Evolutionary conservation across 2,329 filamentous ascomycete species (phyloP).

Genomic region (Elsinoe ampelina): DNA sequence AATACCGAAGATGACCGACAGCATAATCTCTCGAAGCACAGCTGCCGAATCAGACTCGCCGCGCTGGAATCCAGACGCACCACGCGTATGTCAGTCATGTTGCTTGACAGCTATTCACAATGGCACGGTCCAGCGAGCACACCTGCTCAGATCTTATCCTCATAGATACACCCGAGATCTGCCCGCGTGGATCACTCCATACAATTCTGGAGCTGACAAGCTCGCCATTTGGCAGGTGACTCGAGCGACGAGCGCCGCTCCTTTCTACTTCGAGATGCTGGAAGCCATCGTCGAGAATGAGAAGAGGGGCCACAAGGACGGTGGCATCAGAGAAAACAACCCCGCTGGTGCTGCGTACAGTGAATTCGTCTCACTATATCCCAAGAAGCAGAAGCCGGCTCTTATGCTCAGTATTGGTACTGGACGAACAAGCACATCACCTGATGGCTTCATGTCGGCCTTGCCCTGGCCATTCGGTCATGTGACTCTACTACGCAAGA

Average conservation of each 20-base stretch:
- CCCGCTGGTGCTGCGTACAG: constrained; percentile 39
- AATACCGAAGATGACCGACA: not conserved
- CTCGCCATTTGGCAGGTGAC: constrained; percentile 45
- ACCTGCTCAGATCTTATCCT: constrained; percentile 41
- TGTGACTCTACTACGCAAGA: constrained; percentile 33
- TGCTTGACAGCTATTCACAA: constrained; percentile 43
- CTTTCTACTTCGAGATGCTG: constrained; percentile 44
- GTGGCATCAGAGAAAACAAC: constrained; percentile 44
- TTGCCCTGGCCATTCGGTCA: constrained; percentile 39
- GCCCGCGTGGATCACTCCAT: constrained; percentile 37
- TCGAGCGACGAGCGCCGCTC: constrained; percentile 44
- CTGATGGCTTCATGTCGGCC: constrained; percentile 39
- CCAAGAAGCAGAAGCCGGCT: constrained; percentile 32
- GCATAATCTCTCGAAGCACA: not conserved
- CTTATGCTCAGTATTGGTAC: constrained; percentile 40
- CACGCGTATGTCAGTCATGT: constrained; percentile 31
- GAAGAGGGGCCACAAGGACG: constrained; percentile 39
- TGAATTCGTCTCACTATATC: constrained; percentile 39
- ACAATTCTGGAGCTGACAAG: constrained; percentile 39
- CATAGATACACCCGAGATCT: constrained; percentile 35
- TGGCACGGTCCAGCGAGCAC: constrained; percentile 38
- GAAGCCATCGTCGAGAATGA: constrained; percentile 35
- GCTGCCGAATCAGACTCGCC: not conserved
- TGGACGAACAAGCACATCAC: constrained; percentile 33
- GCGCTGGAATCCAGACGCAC: constrained; percentile 18